phyloP scores from a whole-genome alignment of 768 basidiomycete genomes.

The Leccinellum rugosiceps region DNA sequence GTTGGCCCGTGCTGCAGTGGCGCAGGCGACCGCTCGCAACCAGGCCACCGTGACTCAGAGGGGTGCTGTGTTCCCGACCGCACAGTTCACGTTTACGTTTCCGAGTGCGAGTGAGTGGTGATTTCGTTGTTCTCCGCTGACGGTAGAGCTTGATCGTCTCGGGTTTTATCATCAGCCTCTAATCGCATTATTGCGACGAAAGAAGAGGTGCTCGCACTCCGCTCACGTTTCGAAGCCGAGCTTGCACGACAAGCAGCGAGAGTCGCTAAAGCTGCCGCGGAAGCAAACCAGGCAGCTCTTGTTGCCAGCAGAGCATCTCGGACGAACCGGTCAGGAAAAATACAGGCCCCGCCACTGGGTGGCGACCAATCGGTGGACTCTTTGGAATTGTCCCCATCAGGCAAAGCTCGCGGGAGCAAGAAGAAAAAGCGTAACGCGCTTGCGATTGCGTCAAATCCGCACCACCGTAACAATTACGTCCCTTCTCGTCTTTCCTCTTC shows the following conservation, averaged over 20 bases:
- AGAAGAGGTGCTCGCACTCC: conserved; percentile 63
- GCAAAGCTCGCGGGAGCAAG: conserved; percentile 44
- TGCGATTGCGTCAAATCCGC: conserved; percentile 93
- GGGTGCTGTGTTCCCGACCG: conserved; percentile 45
- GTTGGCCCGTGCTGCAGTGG: conserved; percentile 43
- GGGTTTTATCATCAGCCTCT: conserved; percentile 49
- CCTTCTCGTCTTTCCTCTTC: conserved; percentile 73
- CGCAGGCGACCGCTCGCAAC: background rate
- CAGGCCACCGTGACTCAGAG: conserved; percentile 2
- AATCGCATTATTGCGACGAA: conserved; percentile 68
- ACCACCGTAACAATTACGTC: conserved; percentile 92
- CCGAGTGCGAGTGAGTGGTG: conserved; percentile 68
- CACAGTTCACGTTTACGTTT: conserved; percentile 60
- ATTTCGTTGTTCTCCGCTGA: conserved; percentile 21
- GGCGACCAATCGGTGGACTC: conserved; percentile 38
- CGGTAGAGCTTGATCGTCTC: conserved; percentile 23
- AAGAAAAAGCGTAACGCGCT: conserved; percentile 93
- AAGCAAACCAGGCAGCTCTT: conserved; percentile 50
- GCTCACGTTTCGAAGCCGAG: conserved; percentile 70
- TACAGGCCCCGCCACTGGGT: conserved; percentile 31
- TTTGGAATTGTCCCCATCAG: conserved; percentile 35
- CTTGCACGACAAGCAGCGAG: conserved; percentile 66
- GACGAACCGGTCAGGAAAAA: conserved; percentile 38
- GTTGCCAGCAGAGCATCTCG: conserved; percentile 34
- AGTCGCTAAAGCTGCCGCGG: conserved; percentile 44